These are phyloP conservation scores for Botrytis galanthina DNA, from an alignment of 2,329 filamentous ascomycete species.

Conservation along the genomic window DNA sequence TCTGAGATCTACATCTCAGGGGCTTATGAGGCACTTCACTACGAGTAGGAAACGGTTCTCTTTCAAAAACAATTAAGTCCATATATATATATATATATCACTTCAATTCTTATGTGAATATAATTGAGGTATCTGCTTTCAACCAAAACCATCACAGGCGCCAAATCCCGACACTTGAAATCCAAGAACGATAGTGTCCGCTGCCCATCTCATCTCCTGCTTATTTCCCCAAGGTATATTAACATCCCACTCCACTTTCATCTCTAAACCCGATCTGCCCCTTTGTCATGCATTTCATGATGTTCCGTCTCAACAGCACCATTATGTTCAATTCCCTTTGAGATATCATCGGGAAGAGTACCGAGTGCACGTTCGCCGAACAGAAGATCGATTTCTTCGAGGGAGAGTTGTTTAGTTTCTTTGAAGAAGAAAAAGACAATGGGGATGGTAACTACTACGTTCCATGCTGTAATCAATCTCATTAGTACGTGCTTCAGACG, in stretches of 20 bases:
- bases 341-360: slow-evolving; percentile 45
- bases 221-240: background rate
- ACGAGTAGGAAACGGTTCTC: too few species aligned
- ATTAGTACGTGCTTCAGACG: background rate
- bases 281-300: slow-evolving; percentile 19
- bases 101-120: background rate
- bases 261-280: slow-evolving; percentile 8
- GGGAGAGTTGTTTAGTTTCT: slow-evolving; percentile 36
- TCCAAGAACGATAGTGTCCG: background rate
- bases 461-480: slow-evolving; percentile 23
- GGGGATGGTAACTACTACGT: slow-evolving; percentile 39
- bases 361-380: slow-evolving; percentile 44
- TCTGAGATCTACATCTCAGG: accelerated
- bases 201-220: background rate
- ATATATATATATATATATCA: background rate
- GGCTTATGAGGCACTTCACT: background rate
- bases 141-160: background rate
- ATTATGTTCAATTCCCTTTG: slow-evolving; percentile 29
- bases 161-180: background rate
- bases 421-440: slow-evolving; percentile 38
- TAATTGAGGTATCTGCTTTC: background rate
- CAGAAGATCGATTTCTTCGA: slow-evolving; percentile 39
- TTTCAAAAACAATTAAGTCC: background rate
- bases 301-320: slow-evolving; percentile 9
- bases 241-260: background rate